Evolutionary conservation across 306 rosid species (phyloP), one percentile per base, ranked within the genome.

Genomic region (Inga leiocalycina): DNA sequence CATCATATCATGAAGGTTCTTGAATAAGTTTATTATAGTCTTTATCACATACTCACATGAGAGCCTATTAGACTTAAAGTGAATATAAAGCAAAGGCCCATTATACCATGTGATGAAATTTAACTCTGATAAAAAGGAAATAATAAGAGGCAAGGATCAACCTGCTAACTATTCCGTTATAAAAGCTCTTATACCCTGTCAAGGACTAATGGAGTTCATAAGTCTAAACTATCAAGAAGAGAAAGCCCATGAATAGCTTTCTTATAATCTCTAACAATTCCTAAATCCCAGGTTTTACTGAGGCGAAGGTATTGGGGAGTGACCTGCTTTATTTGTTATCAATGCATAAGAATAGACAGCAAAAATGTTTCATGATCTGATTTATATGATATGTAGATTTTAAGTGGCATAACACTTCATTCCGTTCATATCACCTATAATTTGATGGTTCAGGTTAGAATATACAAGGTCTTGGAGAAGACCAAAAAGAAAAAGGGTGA

Each of bases 391-490:
- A 45, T 52, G 49, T 12, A 35, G 79, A 32, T 20, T 39, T 39
- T 20, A 69, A 9, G 74, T 3, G 49, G 43, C 27, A 41, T 69
- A 69, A 39, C 22, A 8, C 49, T 39, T 69, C 49, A 39, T 69
- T 69, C 30, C 4, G 84, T 83, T 75, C 84, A 49, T 72, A 44
- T 71, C 73, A 46, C 69, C 69, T 69, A 57, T 86, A 76, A 71
- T 85, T 78, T 75, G 71, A 80, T 81, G 87, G 72, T 76, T 83
- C 93, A 96, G 99, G 93, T 90, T 81, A 94, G 87, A 87, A 94
- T 96, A 86, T 87, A 90, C 80, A 96, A 80, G 57, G 92, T 96
- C 84, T 82, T 96, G 88, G 93, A 91, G 83, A 90, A 82, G 82
- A 90, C 83, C 5, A 84, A 80, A 81, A 89, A 87, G 91, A 92